Percentiles rank a stretch among this genome's conserved stretches.
Conservation (phyloP, 345 rosid species). For the Gossypium arboreum region DNA sequence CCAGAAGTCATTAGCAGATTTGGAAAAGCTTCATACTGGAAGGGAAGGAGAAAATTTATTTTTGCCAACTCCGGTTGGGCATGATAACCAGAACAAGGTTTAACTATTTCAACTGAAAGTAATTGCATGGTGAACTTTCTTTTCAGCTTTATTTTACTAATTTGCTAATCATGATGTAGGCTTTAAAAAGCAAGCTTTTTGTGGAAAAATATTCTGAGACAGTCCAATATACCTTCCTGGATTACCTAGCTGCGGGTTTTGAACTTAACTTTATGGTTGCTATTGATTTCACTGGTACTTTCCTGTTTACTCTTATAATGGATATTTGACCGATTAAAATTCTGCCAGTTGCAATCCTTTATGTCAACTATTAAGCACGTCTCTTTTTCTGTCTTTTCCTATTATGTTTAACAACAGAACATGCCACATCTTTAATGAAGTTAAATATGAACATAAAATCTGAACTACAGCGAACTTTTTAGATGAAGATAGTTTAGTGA, state of each 20-base stretch:
- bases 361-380: neutral
- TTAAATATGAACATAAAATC: neutral
- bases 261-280: constrained; percentile 97
- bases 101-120: constrained; percentile 15
- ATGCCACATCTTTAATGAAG: neutral
- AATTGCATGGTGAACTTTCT: constrained; percentile 2
- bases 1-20: constrained; percentile 67
- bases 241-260: constrained; percentile 75
- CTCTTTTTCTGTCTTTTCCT: neutral
- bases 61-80: constrained; percentile 54
- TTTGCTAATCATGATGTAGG: constrained; percentile 32
- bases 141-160: neutral
- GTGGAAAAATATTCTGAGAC: constrained; percentile 73
- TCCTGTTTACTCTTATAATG: constrained; percentile 15
- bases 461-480: neutral
- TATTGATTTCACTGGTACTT: constrained; percentile 84
- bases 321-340: neutral
- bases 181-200: constrained; percentile 59
- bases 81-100: constrained; percentile 60
- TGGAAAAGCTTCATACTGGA: constrained; percentile 60
- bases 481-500: neutral
- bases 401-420: neutral
- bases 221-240: constrained; percentile 68
- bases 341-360: neutral
- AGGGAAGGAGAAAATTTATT: constrained; percentile 47